Percentiles rank a stretch among this genome's conserved stretches.
Conservation (phyloP, 2,329 filamentous ascomycete species). For the Cordyceps farinosa region DNA sequence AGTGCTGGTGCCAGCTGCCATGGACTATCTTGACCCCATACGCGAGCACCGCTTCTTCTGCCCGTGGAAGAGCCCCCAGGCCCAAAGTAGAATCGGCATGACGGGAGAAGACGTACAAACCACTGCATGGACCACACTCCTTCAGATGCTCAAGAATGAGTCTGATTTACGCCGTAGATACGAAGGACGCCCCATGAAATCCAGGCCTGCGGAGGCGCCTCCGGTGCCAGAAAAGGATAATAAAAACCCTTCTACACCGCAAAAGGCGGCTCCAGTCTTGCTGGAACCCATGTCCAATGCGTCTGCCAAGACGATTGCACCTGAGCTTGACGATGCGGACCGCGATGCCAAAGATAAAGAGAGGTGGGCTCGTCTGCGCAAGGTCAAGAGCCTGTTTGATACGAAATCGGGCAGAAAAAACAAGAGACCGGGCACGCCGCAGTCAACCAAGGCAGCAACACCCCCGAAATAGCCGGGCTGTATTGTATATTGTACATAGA, state of each 20-base stretch:
- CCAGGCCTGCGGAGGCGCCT: slow-evolving; percentile 13
- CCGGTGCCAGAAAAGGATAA: slow-evolving; percentile 20
- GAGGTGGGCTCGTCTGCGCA: slow-evolving; percentile 66
- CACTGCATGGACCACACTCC: slow-evolving; percentile 54
- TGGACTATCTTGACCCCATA: slow-evolving; percentile 65
- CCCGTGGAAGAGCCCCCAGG: slow-evolving; percentile 66
- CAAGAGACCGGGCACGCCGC: slow-evolving; percentile 37
- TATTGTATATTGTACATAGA: slow-evolving; percentile 18
- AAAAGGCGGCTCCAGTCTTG: background rate
- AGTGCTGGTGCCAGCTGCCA: slow-evolving; percentile 56
- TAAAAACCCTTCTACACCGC: slow-evolving; percentile 24
- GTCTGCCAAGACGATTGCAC: background rate
- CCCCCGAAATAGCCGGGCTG: background rate
- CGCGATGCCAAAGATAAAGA: slow-evolving; percentile 64
- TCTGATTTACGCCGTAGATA: slow-evolving; percentile 46
- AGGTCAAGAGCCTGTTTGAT: slow-evolving; percentile 69
- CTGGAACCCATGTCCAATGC: slow-evolving; percentile 7
- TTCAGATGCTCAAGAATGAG: slow-evolving; percentile 56
- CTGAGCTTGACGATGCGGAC: slow-evolving; percentile 40
- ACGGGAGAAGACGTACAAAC: slow-evolving; percentile 35
- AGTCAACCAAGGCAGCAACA: slow-evolving; percentile 13
- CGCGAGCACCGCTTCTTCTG: slow-evolving; percentile 80
- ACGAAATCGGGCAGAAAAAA: slow-evolving; percentile 58
- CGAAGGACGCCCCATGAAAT: slow-evolving; percentile 30
- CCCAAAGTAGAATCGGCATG: slow-evolving; percentile 48